Evolutionary conservation across 106 monocot genomes (phyloP), one percentile per base, ranked within the genome.

Genomic region (Xerophyta viscosa): DNA sequence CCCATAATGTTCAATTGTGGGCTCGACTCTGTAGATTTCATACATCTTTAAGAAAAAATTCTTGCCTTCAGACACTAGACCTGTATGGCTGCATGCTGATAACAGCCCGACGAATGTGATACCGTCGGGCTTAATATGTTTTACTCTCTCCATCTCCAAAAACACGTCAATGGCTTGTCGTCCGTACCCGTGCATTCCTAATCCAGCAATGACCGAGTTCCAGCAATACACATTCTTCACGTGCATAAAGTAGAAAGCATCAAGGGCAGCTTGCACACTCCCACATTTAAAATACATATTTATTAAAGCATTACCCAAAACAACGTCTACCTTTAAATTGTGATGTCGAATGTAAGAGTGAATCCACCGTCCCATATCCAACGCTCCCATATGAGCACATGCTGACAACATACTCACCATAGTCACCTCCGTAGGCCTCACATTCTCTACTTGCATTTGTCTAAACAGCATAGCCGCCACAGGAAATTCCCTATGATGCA

Each of bases 201-300:
- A 50, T 24, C 83, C 83, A 12, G 39, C 23, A 52, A 83, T 73
- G 14, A 77, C 54, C 14, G 83, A 73, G 33, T 83, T 83, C 83
- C 83, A 83, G 61, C 82, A 82, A 55, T 65, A 82, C 17, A 77
- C 30, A 46, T 77, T 82, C 58, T 64, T 73, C 20, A 26, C 20
- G 8, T 72, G 67, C 68, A 82, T 46, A 15, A 25, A 8, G 21
- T 54, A 54, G 30, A 77, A 72, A 15, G 58, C 64, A 30, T 71
- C 62, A 21, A 80, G 54, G 9, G 80, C 70, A 41, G 46, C 18
- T 11, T 75, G 71, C 17, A 72, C 60, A 25, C 51, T 54, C 8
- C 83, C 83, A 60, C 73, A 83, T 22, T 77, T 83, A 41, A 62
- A 77, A 54, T 83, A 83, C 73, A 83, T 77, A 58, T 83, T 73